Evolutionary conservation across 2,329 filamentous ascomycete genomes (phyloP), one percentile per base, ranked within the genome.

Genomic region (Cladorrhinum sp.): DNA sequence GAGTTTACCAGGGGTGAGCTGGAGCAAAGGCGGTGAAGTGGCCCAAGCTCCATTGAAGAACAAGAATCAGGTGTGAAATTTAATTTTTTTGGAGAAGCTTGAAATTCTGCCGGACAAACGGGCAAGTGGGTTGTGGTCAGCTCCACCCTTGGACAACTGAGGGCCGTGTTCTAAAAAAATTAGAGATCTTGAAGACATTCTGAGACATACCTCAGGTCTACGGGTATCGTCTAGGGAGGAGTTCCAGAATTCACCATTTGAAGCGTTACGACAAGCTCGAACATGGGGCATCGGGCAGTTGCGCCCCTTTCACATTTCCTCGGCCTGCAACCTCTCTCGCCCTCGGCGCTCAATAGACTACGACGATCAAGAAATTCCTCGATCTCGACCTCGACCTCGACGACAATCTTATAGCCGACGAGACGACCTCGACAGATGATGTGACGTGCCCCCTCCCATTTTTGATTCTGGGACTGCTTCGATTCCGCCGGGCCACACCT

Each of bases 391-490:
- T 16, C 22, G 24, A 25, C 22, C 16, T 50, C 49, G 49, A 50
- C 22, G 16, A 50, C 49, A 24, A 5, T 25, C 23, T 32, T 13
- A 2, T 20, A 38, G 53, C 41, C 4, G 16, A 12, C 38, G 53
- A 23, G 23, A 25, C 49, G 49, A 10, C n/a, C 49, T 48, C n/a
- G 53, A 36, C 41, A 24, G 38, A 56, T 49, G 53, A 56, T 56
- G 53, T 49, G 36, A 41, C 41, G 38, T 49, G 38, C 53, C 53
- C 53, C 25, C 24, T 36, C 41, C 20, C 32, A 24, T 36, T 56
- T 49, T 29, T 48, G 53, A 38, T 29, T 49, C 25, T 25, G 38
- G 27, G 53, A 56, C 38, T 48, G 56, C 56, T 50, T 61, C 56
- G 38, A 22, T 24, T 18, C 20, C 22, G 55, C 38, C 23, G 23